A percentile compares a stretch with the other conserved stretches of the same genome.
phyloP scores from a whole-genome alignment of 2,329 filamentous ascomycete genomes.

The Achaetomium macrosporum region DNA sequence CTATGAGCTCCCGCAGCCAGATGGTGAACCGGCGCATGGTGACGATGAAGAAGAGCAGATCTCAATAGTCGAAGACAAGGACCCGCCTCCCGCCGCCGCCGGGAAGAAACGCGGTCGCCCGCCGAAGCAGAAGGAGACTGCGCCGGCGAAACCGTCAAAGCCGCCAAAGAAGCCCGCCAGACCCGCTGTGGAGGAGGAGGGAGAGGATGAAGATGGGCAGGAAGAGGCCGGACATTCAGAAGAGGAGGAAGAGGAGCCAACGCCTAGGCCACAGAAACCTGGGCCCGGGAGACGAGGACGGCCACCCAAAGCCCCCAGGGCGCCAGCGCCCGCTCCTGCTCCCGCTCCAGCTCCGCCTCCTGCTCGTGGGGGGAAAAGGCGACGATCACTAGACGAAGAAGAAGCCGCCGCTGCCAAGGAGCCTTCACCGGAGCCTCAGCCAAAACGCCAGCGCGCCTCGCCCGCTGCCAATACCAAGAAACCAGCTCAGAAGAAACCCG shows the following conservation, averaged over 20 bases:
- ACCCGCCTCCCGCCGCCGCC: slow-evolving; percentile 3
- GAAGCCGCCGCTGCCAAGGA: slow-evolving; percentile 18
- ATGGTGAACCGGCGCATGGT: slow-evolving; percentile 26
- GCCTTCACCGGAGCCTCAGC: slow-evolving; percentile 19
- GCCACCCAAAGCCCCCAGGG: slow-evolving; percentile 22
- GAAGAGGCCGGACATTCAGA: slow-evolving; percentile 14
- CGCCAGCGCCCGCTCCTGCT: slow-evolving; percentile 23
- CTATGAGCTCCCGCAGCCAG: slow-evolving; percentile 19
- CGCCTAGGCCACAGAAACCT: slow-evolving; percentile 19
- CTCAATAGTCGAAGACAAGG: slow-evolving; percentile 21
- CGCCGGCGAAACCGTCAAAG: slow-evolving; percentile 4
- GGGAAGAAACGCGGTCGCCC: slow-evolving; percentile 11
- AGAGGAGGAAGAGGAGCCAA: slow-evolving; percentile 23
- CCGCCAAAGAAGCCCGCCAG: slow-evolving; percentile 3
- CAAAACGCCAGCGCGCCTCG: slow-evolving; percentile 22
- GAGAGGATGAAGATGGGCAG: slow-evolving; percentile 22
- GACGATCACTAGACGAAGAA: slow-evolving; percentile 26
- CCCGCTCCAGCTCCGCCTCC: slow-evolving; percentile 17
- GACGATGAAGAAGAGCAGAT: slow-evolving; percentile 24
- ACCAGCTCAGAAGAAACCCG: slow-evolving; percentile 25
- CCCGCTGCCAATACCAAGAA: slow-evolving; percentile 10
- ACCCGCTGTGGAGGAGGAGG: slow-evolving; percentile 26
- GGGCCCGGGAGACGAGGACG: slow-evolving; percentile 22
- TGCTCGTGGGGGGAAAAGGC: slow-evolving; percentile 18
- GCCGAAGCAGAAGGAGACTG: slow-evolving; percentile 11